Conservation (phyloP, 768 basidiomycete species). For the Podaxis rugospora region DNA sequence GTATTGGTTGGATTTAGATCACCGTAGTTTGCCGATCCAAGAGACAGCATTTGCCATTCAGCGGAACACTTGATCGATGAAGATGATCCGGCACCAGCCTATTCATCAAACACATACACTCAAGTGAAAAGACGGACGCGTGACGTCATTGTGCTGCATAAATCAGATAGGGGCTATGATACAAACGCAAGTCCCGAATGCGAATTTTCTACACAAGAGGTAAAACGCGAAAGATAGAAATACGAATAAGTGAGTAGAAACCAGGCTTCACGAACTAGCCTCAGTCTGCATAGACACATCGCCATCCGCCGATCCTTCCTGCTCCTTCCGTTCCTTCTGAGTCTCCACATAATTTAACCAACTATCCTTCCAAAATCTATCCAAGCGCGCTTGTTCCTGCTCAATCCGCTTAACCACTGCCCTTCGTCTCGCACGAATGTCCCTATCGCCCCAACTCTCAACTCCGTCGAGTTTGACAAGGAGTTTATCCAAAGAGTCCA, state of each 20-base stretch:
- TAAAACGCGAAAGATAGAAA: too few species aligned
- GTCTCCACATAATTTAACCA: not conserved
- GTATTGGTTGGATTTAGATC: too few species aligned
- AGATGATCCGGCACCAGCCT: not conserved
- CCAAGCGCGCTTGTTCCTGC: slow-evolving; percentile 50
- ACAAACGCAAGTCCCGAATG: too few species aligned
- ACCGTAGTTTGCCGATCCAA: too few species aligned
- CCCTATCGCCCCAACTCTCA: slow-evolving; percentile 55
- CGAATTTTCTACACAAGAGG: too few species aligned
- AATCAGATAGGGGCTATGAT: too few species aligned
- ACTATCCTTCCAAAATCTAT: slow-evolving; percentile 27
- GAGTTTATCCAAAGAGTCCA: slow-evolving; percentile 57
- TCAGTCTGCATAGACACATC: too few species aligned
- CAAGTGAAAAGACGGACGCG: not conserved
- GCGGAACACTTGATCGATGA: not conserved
- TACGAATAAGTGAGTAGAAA: too few species aligned
- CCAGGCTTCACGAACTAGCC: too few species aligned
- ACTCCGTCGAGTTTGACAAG: slow-evolving; percentile 67
- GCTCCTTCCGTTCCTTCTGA: not conserved
- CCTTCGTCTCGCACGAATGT: slow-evolving; percentile 48
- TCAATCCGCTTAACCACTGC: slow-evolving; percentile 56
- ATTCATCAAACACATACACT: not conserved
- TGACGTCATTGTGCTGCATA: too few species aligned
- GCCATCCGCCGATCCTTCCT: not conserved
- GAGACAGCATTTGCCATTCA: too few species aligned